Conservation (phyloP, 495 filamentous ascomycete species). For the Penicillium malachiteum region DNA sequence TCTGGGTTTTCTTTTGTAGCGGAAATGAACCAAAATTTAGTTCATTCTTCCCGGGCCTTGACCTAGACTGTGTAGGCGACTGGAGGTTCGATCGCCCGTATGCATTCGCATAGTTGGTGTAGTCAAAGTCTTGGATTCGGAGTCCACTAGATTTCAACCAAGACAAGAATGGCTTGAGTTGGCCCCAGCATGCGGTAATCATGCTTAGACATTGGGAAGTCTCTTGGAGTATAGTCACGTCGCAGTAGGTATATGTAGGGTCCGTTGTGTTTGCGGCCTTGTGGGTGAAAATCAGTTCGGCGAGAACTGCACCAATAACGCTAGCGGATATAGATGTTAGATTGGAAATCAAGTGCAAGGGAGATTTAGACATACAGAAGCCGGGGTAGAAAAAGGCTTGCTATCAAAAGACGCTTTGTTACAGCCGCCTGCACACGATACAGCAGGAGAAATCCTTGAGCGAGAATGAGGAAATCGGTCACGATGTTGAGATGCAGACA, state of each 20-base stretch:
- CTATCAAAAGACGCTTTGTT: conserved; percentile 20
- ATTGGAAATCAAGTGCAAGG: neutral
- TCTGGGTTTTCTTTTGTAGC: conserved; percentile 8
- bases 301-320: conserved; percentile 18
- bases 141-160: conserved; percentile 27
- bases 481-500: conserved; percentile 18
- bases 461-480: conserved; percentile 27
- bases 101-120: conserved; percentile 12
- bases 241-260: conserved; percentile 22
- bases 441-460: conserved; percentile 24
- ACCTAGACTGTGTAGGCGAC: conserved; percentile 13
- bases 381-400: conserved; percentile 26
- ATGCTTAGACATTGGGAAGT: conserved; percentile 23
- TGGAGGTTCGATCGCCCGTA: conserved; percentile 9
- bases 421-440: conserved; percentile 21
- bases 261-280: conserved; percentile 12
- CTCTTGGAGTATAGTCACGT: conserved; percentile 18
- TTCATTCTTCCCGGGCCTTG: neutral
- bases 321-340: conserved; percentile 5
- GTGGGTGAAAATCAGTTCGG: conserved; percentile 14
- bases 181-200: conserved; percentile 30
- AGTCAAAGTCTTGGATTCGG: conserved; percentile 20
- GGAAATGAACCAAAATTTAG: neutral
- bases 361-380: conserved; percentile 15
- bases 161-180: conserved; percentile 29